Evolutionary conservation across 108 stramenopile genomes (phyloP).

Genomic region (Skeletonema potamos): DNA sequence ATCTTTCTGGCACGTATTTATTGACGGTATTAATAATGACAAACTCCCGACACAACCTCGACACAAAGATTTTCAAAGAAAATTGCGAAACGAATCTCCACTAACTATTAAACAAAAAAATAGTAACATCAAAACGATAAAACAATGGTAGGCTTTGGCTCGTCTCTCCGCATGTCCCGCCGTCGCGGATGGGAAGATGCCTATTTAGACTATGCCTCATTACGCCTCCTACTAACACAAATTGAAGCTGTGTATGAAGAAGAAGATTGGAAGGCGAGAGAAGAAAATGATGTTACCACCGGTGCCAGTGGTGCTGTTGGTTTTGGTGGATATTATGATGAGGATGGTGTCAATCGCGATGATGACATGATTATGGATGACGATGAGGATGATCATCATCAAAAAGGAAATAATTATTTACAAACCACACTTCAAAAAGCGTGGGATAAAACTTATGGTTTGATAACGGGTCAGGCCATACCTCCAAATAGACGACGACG

Average conservation of each 20-base stretch:
- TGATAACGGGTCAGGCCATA: neutral
- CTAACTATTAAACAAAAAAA: too few relatives aligned
- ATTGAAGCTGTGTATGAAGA: conserved; percentile 79
- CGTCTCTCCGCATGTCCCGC: conserved; percentile 43
- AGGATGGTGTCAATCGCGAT: too few relatives aligned
- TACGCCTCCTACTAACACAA: conserved; percentile 38
- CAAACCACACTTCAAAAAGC: neutral
- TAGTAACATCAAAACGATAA: neutral
- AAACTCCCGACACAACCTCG: too few relatives aligned
- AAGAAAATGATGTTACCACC: neutral
- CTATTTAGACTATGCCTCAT: conserved; percentile 46
- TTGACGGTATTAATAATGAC: too few relatives aligned
- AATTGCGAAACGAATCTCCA: too few relatives aligned
- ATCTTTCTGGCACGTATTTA: too few relatives aligned
- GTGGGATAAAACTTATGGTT: neutral
- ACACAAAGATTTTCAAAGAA: too few relatives aligned
- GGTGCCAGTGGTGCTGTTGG: neutral
- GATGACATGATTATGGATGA: too few relatives aligned
- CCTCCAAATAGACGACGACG: too few relatives aligned
- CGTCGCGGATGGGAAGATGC: conserved; percentile 52
- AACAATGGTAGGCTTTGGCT: conserved; percentile 47
- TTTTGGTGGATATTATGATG: too few relatives aligned
- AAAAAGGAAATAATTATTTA: too few relatives aligned
- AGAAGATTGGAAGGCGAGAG: conserved; percentile 33
- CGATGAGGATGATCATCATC: neutral